Percentiles rank a stretch among this genome's conserved stretches.
Evolutionary conservation across 208 protist genomes (phyloP).

Genomic region (Wallacemonas sp.): DNA sequence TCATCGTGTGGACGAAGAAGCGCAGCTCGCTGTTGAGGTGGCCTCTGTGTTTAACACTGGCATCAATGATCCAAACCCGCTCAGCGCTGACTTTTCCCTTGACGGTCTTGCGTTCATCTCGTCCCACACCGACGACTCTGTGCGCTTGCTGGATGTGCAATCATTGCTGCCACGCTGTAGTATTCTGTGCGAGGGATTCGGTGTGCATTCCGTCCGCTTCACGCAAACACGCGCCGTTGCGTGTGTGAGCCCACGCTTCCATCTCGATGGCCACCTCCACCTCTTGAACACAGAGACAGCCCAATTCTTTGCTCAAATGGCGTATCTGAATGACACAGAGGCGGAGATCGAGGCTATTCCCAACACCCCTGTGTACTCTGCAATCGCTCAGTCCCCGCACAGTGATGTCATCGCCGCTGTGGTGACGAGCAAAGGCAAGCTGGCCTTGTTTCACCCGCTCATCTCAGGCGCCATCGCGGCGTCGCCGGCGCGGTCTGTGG

Average conservation of each 20-base stretch:
- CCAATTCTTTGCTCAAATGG: constrained; percentile 63
- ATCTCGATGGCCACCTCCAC: constrained; percentile 80
- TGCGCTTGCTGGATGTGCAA: constrained; percentile 69
- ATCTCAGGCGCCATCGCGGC: constrained; percentile 75
- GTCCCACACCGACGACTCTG: constrained; percentile 70
- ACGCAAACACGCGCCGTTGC: constrained; percentile 68
- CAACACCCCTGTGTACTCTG: constrained; percentile 69
- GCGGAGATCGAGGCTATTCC: constrained; percentile 29
- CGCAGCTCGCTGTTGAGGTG: constrained; percentile 46
- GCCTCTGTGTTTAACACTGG: constrained; percentile 73
- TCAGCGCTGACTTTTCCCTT: constrained; percentile 70
- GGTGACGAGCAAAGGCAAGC: constrained; percentile 38
- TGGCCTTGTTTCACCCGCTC: constrained; percentile 79
- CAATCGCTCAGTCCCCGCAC: constrained; percentile 58
- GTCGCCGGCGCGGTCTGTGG: constrained; percentile 39
- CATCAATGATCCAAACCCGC: constrained; percentile 71
- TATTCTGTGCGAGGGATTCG: constrained; percentile 55
- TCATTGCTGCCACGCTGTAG: constrained; percentile 48
- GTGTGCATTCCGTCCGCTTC: constrained; percentile 62
- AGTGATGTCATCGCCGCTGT: constrained; percentile 71
- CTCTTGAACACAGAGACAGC: constrained; percentile 70
- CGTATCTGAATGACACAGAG: constrained; percentile 62
- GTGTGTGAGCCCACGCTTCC: constrained; percentile 64
- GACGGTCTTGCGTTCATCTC: constrained; percentile 72
- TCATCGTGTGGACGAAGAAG: too few relatives aligned